Evolutionary conservation across 2,329 filamentous ascomycete genomes (phyloP), one percentile per base, ranked within the genome.

Genomic region (Alternaria incomplexa): DNA sequence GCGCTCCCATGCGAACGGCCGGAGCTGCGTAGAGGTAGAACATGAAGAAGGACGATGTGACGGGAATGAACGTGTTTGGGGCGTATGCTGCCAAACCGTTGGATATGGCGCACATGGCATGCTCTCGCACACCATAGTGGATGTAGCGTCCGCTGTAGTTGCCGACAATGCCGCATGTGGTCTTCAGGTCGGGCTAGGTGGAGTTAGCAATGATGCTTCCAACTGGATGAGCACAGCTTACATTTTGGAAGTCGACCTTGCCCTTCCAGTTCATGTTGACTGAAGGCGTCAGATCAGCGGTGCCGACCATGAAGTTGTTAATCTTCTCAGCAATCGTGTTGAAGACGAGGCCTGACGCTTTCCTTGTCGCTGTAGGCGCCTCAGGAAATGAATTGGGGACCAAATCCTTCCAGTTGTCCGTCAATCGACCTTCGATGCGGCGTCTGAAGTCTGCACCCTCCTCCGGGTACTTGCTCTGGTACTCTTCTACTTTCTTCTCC

Each of bases 291-390:
- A 70, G 79, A 78, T 89, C 90, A 40, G 64, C 56, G 8, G 63
- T 71, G 85, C 92, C 83, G 87, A 97, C 93, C 83, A 96, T 90
- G 91, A 98, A 98, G 74, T 81, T 0, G 36, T 52, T 56, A 3
- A 60, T 61, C 30, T 58, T 61, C 8, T 60, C 63, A 7, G 48
- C 52, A 25, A 65, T 44, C 1, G 48, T 26, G 7, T 63, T 63
- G 40, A 59, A 22, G 8, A 63, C 60, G 4, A 65, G 52, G 2
- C 61, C 61, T 6, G 60, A 56, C 8, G 84, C 85, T 67, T 86
- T 86, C 51, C 86, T 79, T 1, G 84, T 83, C 0, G 86, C 77
- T 1, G 85, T 88, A 0, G 81, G 80, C 4, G 79, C 75, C 3
- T 77, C 81, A 0, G 85, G 82, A 61, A 87, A 82, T 40, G 79